Conservation (phyloP, 148 eudicot genomes). For the Suaeda aralocaspica region DNA sequence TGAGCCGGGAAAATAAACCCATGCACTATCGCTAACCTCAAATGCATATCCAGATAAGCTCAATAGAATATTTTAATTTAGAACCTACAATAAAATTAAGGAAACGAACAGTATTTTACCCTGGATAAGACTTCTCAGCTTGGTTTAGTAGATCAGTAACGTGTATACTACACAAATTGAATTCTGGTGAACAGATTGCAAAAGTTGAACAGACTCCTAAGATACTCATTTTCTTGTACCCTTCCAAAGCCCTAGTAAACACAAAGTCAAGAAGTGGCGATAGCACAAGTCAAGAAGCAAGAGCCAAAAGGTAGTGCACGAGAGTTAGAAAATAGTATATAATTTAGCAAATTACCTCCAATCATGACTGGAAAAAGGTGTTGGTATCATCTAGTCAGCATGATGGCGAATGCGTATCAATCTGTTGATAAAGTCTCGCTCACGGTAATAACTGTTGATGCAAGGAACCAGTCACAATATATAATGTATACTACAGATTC, state of each 20-base stretch:
- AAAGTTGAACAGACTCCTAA: neutral
- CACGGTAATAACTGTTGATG: conserved; percentile 48
- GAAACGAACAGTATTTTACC: neutral
- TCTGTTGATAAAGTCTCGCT: conserved; percentile 66
- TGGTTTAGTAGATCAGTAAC: neutral
- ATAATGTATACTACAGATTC: neutral
- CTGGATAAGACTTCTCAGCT: neutral
- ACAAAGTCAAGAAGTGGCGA: neutral
- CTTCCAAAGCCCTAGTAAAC: neutral
- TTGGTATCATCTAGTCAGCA: conserved; percentile 41
- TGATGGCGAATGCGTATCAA: conserved; percentile 64
- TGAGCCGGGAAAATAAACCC: neutral
- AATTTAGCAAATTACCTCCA: conserved; percentile 21
- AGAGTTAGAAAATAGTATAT: neutral
- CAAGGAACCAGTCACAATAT: neutral
- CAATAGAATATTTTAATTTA: neutral
- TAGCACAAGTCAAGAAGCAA: neutral
- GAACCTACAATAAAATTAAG: neutral
- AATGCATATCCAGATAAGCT: neutral
- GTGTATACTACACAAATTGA: neutral
- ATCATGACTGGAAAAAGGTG: conserved; percentile 5
- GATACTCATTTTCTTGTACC: neutral
- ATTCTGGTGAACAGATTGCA: neutral
- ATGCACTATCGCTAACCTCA: neutral
- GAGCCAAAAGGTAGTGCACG: neutral